Evolutionary conservation across 768 basidiomycete species (phyloP).

Genomic region (Tulasnella sp.): DNA sequence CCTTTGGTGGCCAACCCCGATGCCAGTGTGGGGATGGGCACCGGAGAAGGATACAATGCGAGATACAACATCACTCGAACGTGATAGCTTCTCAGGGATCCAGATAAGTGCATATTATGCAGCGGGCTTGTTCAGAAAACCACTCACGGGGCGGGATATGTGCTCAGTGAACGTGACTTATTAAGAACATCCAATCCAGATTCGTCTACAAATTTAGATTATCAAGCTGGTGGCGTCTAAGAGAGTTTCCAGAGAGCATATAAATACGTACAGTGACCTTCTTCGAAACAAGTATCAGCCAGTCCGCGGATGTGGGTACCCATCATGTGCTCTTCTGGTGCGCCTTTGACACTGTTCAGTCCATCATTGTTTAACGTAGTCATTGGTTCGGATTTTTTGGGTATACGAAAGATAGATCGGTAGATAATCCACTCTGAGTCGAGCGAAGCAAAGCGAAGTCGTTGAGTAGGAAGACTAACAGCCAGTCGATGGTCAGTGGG

Average conservation of each 20-base stretch:
- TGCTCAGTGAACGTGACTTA: neutral
- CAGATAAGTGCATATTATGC: neutral
- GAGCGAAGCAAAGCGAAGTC: no score
- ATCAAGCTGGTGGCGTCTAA: neutral
- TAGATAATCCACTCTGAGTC: no score
- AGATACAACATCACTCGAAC: neutral
- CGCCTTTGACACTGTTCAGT: no score
- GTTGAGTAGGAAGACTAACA: no score
- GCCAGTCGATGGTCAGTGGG: no score
- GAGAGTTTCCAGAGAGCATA: neutral
- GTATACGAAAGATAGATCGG: no score
- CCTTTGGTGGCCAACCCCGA: neutral
- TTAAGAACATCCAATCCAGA: neutral
- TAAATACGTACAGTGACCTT: neutral
- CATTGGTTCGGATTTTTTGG: no score
- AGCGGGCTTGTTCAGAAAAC: no score
- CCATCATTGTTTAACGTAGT: no score
- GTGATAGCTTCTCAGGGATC: neutral
- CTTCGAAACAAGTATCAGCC: neutral
- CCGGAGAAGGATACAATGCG: neutral
- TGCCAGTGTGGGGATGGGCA: neutral
- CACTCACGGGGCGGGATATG: neutral
- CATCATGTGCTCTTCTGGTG: neutral
- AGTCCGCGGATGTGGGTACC: neutral
- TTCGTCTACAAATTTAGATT: neutral